phyloP scores from a whole-genome alignment of 2,329 filamentous ascomycete species.

The Fusarium keratoplasticum region DNA sequence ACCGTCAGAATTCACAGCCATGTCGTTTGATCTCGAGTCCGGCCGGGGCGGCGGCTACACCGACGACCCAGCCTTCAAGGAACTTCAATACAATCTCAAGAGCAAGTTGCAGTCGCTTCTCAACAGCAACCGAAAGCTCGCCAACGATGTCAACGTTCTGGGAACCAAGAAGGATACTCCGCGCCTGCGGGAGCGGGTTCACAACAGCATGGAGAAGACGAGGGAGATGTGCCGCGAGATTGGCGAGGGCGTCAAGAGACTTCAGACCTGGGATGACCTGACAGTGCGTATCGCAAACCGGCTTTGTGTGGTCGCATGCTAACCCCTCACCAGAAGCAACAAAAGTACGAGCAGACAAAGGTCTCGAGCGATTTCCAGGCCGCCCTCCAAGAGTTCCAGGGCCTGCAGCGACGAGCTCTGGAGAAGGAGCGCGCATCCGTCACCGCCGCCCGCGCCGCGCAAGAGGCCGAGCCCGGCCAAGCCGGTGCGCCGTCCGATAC shows the following conservation, averaged over 20 bases:
- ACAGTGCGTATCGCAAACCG: conserved; percentile 65
- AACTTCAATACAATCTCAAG: conserved; percentile 84
- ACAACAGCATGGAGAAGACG: conserved; percentile 87
- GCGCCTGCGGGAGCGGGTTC: conserved; percentile 88
- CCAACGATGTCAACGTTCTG: conserved; percentile 84
- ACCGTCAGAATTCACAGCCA: conserved; percentile 51
- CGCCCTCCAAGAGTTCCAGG: conserved; percentile 90
- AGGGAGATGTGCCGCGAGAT: conserved; percentile 89
- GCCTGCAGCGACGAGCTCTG: conserved; percentile 87
- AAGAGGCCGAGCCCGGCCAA: conserved; percentile 68
- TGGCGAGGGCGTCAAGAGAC: conserved; percentile 92
- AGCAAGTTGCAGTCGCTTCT: conserved; percentile 91
- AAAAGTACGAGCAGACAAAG: conserved; percentile 97
- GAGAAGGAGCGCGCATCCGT: conserved; percentile 93
- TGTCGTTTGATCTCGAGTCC: conserved; percentile 96
- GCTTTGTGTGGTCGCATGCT: conserved; percentile 19
- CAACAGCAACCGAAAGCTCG: conserved; percentile 86
- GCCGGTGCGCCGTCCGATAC: conserved; percentile 47
- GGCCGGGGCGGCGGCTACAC: conserved; percentile 81
- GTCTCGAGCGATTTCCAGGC: conserved; percentile 93
- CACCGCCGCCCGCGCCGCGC: conserved; percentile 82
- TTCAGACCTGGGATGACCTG: conserved; percentile 87
- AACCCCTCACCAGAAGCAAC: conserved; percentile 74
- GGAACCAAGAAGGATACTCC: conserved; percentile 94
- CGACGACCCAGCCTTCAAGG: conserved; percentile 93